Base-by-base conservation (phyloP, 352 stramenopile genomes). In the Plasmopara halstedii region DNA sequence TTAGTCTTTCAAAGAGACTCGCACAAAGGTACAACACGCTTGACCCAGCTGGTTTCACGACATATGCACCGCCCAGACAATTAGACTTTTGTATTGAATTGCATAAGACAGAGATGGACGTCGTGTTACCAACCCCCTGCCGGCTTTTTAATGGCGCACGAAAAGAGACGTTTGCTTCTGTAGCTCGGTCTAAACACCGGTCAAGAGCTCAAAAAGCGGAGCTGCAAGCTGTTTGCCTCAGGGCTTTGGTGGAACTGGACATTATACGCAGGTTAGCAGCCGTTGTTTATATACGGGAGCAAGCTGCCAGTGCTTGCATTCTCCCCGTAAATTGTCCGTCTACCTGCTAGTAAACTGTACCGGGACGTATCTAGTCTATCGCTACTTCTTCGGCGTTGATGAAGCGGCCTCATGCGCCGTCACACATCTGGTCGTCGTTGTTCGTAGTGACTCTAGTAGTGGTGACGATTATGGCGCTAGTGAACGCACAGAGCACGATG, bases 101-200 rank as follows among this genome's bases (percentile, higher is more conserved):
- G 55, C 55, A 63, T 31, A 54, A 48, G 55, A 58, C 36, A 40
- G 32, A 50, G 42, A 40, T 18, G 35, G 37, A 42, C 34, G 45
- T 64, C 50, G 54, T 50, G 51, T 45, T 54, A 51, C 33, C 47
- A 66, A 47, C 37, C 42, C 62, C 42, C 47, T 62, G 57, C 52
- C 49, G 57, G 46, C 46, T 53, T 17, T 29, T 39, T 10, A 5
- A 18, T 19, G 39, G 45, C 6, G 36, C 44, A 47, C 23, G 52
- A 53, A 61, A 58, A 58, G 52, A 62, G 52, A 10, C 42, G 37
- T 32, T 50, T 56, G 42, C 59, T 44, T 53, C 50, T 40, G 21
- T 63, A 59, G 40, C 48, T 46, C 39, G 23, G 13, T 36, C 46
- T 38, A 20, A 47, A 23, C 25, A 37, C 22, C 34, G 25, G 25